These are phyloP conservation scores for Camellia oleifera DNA, from an alignment of 179 eudicot genomes.

Conservation along the genomic window DNA sequence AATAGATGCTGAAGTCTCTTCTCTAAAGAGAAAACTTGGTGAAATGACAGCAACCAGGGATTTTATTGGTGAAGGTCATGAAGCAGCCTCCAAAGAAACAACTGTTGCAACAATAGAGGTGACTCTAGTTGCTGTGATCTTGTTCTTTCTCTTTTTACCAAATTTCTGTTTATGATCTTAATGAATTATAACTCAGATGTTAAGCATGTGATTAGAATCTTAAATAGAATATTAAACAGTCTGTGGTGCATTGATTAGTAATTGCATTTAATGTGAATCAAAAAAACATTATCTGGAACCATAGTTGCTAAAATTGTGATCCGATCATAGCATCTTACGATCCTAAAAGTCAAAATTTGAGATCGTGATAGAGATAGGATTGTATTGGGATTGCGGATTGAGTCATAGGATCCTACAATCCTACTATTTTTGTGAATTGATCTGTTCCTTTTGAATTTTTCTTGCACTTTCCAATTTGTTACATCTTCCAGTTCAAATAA, in stretches of 20 bases:
- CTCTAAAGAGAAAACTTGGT: conserved; percentile 59
- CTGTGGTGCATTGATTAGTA: background rate
- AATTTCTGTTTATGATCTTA: background rate
- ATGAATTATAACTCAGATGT: background rate
- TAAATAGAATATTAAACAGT: background rate
- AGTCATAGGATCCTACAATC: too few relatives aligned
- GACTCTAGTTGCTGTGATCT: conserved; percentile 16
- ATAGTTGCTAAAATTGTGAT: background rate
- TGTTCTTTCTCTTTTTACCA: conserved; percentile 5
- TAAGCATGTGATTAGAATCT: background rate
- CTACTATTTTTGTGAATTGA: too few relatives aligned
- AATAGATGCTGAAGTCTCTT: conserved; percentile 72
- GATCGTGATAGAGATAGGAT: too few relatives aligned
- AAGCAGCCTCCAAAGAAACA: conserved; percentile 32
- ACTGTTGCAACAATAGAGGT: conserved; percentile 70
- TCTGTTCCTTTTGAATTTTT: too few relatives aligned
- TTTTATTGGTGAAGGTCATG: conserved; percentile 37
- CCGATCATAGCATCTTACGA: too few relatives aligned
- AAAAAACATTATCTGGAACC: background rate
- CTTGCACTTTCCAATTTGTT: background rate
- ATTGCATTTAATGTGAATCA: background rate
- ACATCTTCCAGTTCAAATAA: too few relatives aligned
- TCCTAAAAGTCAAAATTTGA: too few relatives aligned
- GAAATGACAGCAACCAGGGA: conserved; percentile 43
- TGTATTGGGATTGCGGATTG: too few relatives aligned